Evolutionary conservation across 768 basidiomycete species (phyloP), one percentile per base, ranked within the genome.

Genomic region (Lyophyllum atratum): DNA sequence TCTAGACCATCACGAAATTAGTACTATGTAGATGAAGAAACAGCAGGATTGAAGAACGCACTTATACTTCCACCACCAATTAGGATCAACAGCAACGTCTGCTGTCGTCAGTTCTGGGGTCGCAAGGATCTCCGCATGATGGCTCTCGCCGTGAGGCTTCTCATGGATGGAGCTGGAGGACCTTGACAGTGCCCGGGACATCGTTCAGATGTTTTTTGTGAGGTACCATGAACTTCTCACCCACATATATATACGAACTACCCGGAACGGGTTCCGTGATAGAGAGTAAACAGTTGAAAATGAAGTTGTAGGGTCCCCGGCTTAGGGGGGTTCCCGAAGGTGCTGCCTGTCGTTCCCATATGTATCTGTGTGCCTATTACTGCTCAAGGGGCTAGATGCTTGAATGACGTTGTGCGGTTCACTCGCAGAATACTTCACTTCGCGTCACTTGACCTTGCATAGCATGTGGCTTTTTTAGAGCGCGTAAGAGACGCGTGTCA

Each of bases 51-150:
- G 24, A 42, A 52, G 6, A 21, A 55, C 60, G 37, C 42, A 72
- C 69, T 66, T 67, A 52, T 69, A 72, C 46, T 60, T 66, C 67
- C 68, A 67, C 70, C 69, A 72, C 62, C 66, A 55, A 24, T 59
- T 67, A 55, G 19, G 40, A 12, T 21, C 43, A 15, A 17, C 28
- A 26, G 24, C n/a, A 22, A 9, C 52, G 25, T 40, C 55, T 15
- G 14, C 9, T 4, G 21, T 40, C 6, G 34, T 19, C 3, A 55
- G 17, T 11, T 49, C 28, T n/a, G 54, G 33, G 21, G 46, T 5
- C 33, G 31, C 56, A n/a, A 45, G 37, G 14, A 52, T 10, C 50
- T 42, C 39, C 17, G 11, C 15, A n/a, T 52, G 37, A 25, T 19
- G 24, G 50, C 25, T 25, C 26, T 44, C 26, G 40, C 40, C n/a